These are phyloP conservation scores for Pichia sp. DNA, from an alignment of 1,139 yeast genomes.

Conservation along the genomic window DNA sequence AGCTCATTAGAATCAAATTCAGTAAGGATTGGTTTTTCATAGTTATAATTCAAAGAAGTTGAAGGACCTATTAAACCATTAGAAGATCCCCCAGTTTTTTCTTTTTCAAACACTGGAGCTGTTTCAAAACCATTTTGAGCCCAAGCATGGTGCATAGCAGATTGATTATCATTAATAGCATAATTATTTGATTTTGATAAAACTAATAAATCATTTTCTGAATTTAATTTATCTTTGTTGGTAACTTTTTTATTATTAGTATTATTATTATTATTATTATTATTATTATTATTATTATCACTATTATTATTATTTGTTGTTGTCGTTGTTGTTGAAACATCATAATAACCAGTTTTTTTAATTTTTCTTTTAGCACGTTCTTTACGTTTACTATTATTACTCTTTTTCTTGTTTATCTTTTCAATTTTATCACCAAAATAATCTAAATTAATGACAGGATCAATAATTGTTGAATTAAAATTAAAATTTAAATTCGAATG, in stretches of 20 bases:
- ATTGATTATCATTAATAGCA: too few species aligned
- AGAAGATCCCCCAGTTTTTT: too few species aligned
- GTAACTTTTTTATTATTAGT: too few species aligned
- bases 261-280: background rate
- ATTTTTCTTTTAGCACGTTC: background rate
- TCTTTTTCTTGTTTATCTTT: background rate
- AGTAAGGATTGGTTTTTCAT: background rate
- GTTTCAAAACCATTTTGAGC: too few species aligned
- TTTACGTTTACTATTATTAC: background rate
- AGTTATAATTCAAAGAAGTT: background rate
- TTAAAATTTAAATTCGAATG: too few species aligned
- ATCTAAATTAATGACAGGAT: background rate
- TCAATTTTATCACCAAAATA: background rate
- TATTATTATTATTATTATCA: background rate
- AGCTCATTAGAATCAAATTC: background rate
- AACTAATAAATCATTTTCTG: too few species aligned
- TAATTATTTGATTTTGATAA: too few species aligned
- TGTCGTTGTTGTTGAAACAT: background rate
- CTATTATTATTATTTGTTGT: background rate
- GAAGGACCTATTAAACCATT: background rate
- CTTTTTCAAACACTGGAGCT: too few species aligned
- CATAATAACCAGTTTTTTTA: background rate
- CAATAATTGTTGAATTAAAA: background rate
- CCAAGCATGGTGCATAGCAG: too few species aligned
- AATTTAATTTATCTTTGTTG: too few species aligned